These are phyloP conservation scores for Candida sanyaensis DNA, from an alignment of 1,139 yeast species.

Conservation along the genomic window DNA sequence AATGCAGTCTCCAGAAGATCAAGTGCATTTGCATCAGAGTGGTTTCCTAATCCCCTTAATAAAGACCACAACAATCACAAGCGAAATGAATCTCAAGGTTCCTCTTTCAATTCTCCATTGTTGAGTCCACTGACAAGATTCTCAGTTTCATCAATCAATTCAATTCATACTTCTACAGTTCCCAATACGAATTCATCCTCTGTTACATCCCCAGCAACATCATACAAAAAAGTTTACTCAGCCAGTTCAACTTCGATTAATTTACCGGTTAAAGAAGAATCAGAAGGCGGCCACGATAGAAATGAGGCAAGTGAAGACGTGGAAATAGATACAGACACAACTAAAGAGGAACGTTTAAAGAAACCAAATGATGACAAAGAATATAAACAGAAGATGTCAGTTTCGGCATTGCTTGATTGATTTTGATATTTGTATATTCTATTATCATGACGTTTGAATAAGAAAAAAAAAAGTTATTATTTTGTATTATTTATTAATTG, in stretches of 20 bases:
- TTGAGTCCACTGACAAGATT: constrained; percentile 30
- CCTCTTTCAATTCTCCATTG: constrained; percentile 33
- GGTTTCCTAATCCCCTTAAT: constrained; percentile 41
- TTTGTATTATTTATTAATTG: background rate
- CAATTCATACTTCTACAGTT: constrained; percentile 15
- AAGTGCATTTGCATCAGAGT: constrained; percentile 42
- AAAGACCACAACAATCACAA: constrained; percentile 19
- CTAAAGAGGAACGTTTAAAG: background rate
- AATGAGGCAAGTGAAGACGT: constrained; percentile 2
- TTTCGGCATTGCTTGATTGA: constrained; percentile 12
- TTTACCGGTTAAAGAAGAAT: constrained; percentile 10
- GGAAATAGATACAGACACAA: background rate
- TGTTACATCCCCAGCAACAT: constrained; percentile 9
- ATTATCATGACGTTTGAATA: background rate
- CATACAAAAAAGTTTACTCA: constrained; percentile 10
- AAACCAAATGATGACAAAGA: background rate
- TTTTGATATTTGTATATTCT: background rate
- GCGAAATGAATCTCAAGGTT: constrained; percentile 33
- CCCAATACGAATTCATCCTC: constrained; percentile 6
- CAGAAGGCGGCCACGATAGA: constrained; percentile 7
- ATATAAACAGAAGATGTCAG: constrained; percentile 10
- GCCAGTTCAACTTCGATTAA: constrained; percentile 11
- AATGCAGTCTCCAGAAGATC: constrained; percentile 30
- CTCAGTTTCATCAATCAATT: constrained; percentile 28
- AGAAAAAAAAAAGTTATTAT: background rate